Conservation (phyloP, 2,329 filamentous ascomycete genomes). For the Colletotrichum navitas region DNA sequence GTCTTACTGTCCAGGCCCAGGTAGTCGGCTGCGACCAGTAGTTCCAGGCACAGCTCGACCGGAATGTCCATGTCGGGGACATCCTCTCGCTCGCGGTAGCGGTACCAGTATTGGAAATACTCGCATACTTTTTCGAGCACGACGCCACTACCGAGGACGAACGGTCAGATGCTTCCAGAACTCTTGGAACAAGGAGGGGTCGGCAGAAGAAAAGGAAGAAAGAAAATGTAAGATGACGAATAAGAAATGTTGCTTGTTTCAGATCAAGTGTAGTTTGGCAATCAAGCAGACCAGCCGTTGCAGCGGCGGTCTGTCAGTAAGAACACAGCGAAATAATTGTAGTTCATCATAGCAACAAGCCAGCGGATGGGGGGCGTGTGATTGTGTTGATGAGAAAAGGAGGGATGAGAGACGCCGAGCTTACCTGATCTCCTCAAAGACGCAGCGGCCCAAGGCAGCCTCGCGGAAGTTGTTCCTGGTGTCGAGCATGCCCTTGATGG, state of each 20-base stretch:
- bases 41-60: slow-evolving; percentile 81
- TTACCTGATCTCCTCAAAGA: slow-evolving; percentile 81
- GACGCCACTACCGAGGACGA: slow-evolving; percentile 66
- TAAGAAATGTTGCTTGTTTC: slow-evolving; percentile 54
- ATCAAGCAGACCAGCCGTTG: slow-evolving; percentile 61
- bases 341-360: slow-evolving; percentile 36
- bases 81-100: slow-evolving; percentile 76
- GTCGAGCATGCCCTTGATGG: slow-evolving; percentile 82
- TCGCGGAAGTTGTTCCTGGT: slow-evolving; percentile 77
- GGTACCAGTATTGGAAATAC: slow-evolving; percentile 87
- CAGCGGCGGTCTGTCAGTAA: slow-evolving; percentile 60
- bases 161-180: slow-evolving; percentile 42
- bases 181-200: slow-evolving; percentile 9
- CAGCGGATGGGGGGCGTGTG: slow-evolving; percentile 48
- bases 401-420: slow-evolving; percentile 45
- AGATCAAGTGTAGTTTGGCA: slow-evolving; percentile 74
- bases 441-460: slow-evolving; percentile 72
- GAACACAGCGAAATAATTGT: slow-evolving; percentile 56
- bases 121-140: slow-evolving; percentile 85
- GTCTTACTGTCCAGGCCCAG: slow-evolving; percentile 74
- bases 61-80: slow-evolving; percentile 86
- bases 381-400: not conserved
- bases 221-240: slow-evolving; percentile 4
- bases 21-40: slow-evolving; percentile 83
- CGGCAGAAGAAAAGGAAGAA: not conserved